phyloP scores from a whole-genome alignment of 208 protist genomes.

The Trichomonas gallinae region DNA sequence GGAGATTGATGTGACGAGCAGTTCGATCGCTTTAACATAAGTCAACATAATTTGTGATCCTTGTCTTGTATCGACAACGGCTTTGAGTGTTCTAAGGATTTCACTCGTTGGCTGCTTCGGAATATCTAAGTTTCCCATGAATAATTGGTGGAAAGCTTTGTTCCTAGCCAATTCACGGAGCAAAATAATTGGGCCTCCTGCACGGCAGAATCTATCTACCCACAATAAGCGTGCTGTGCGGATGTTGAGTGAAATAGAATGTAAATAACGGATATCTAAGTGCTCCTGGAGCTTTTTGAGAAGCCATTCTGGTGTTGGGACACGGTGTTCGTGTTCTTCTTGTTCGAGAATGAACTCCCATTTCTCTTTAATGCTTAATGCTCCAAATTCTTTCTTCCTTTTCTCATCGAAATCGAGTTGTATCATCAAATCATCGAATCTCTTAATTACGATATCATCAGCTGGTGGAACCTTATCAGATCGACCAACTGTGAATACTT shows the following conservation, averaged over 20 bases:
- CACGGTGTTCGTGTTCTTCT: not conserved
- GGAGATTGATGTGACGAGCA: not conserved
- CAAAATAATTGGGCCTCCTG: not conserved
- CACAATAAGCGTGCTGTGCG: not conserved
- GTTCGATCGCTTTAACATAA: not conserved
- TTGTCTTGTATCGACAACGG: not conserved
- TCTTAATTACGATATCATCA: not conserved
- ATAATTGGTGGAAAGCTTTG: not conserved
- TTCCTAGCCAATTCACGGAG: not conserved
- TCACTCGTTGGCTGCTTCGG: not conserved
- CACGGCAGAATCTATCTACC: not conserved
- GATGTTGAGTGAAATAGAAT: not conserved
- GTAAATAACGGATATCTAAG: not conserved
- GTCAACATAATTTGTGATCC: not conserved
- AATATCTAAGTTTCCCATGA: not conserved
- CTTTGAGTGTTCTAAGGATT: not conserved
- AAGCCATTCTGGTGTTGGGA: not conserved
- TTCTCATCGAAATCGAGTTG: not conserved
- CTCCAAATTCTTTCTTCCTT: not conserved
- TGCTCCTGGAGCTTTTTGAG: not conserved
- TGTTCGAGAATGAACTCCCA: not conserved
- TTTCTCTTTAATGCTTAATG: not conserved
- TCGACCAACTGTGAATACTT: not conserved
- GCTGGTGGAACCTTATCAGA: not conserved
- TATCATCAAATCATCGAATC: not conserved